Evolutionary conservation across 345 rosid species (phyloP), one percentile per base, ranked within the genome.

Genomic region (Sonneratia caseolaris): DNA sequence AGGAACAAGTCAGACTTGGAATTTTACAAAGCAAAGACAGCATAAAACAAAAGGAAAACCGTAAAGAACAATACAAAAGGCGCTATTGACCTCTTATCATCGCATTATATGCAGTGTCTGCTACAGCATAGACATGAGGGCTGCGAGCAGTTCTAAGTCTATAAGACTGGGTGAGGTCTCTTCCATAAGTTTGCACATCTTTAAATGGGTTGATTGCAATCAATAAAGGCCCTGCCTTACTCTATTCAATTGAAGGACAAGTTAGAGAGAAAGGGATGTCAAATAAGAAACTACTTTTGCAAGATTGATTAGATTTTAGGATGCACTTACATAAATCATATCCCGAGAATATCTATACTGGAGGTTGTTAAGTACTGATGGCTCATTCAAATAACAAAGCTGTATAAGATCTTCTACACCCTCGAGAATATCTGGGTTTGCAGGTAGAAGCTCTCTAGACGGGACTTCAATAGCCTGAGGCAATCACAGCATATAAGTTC

Each of bases 351-450:
- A 96, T 87, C 98, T 86, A 87, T 76, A 74, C 71, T 78, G 82
- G n/a, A 96, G 86, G 79, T 92, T 96, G 82, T 91, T 80, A 79
- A 96, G 87, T 76, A 92, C 88, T 3, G 98, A 88, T 45, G 98
- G 99, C 74, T 96, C 99, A 68, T 96, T 96, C 81, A 96, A 78
- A 87, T 88, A 92, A 83, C 92, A 87, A 77, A 96, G 99, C 77
- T 89, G 96, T 75, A 87, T 80, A 74, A 96, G 97, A 78, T 96
- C 91, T 79, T 88, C 92, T 73, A 83, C 94, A 37, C 94, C 97
- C 80, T 87, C 91, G 61, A 96, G 83, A 43, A 96, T 84, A 79
- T 90, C 91, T 6, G 99, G 97, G 80, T 92, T 96, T 77, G 99
- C 91, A 71, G 99, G 99, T 68, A 89, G 85, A 75, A 96, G 93